Evolutionary conservation across 148 eudicot genomes (phyloP), one percentile per base, ranked within the genome.

Genomic region (Rhododendron kiyosumense): DNA sequence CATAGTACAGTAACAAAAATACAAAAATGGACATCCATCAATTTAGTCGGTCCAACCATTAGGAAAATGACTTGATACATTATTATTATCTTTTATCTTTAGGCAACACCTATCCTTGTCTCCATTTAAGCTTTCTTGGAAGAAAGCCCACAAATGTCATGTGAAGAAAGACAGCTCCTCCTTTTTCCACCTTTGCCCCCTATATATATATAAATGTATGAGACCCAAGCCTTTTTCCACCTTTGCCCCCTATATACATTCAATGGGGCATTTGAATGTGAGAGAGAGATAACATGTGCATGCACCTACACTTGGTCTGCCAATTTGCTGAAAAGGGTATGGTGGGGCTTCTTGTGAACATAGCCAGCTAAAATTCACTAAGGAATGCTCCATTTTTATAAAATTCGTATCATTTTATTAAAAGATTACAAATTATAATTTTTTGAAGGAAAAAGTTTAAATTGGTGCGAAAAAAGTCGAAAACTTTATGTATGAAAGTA

Each of bases 311-410:
- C 76, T 71, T 71, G 76, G 76, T 71, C 76, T 30, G 76, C 76
- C 76, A 71, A 71, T 30, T 71, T 71, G 76, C 17, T 32, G 15
- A 71, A 71, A 4, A 14, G 2, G 76, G 41, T 71, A 4, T 30
- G 76, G 36, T 69, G 75, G 75, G 73, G 79, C 7, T 73, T 84
- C 85, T 73, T 73, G 85, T 84, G 80, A 84, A 32, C 85, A 49
- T 84, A 57, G 46, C 63, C 79, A 84, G 4, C 79, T 73, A 5
- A 8, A 28, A 69, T 48, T 84, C 75, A 82, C 22, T 12, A 61
- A 36, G 73, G 34, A 34, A 20, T 22, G 20, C 83, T 5, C 46
- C 34, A 3, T 32, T 7, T 1, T 13, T 41, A 7, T 9, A 9
- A n/a, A n/a, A 24, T 57, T 8, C 71, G 3, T n/a, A n/a, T 18